Percentiles rank a stretch among this genome's conserved stretches.
Evolutionary conservation across 257 asterid species (phyloP).

Genomic region (Penstemon barbatus): DNA sequence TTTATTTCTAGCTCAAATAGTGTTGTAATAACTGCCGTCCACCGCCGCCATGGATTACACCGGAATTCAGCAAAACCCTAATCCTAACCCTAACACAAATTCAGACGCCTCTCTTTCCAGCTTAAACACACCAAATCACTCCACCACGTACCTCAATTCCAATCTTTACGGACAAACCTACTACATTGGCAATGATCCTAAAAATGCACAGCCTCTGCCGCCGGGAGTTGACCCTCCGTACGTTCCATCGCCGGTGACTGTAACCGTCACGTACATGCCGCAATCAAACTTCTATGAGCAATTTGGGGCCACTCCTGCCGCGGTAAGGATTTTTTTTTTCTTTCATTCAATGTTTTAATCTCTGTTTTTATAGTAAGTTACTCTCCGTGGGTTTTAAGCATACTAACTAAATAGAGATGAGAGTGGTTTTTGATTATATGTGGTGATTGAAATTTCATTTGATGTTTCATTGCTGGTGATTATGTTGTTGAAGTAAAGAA

Average conservation of each 20-base stretch:
- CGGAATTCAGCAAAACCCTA: constrained; percentile 40
- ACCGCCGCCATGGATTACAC: constrained; percentile 31
- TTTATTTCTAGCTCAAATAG: constrained; percentile 2
- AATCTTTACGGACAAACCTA: constrained; percentile 19
- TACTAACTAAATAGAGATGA: no score
- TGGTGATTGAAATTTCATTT: not conserved
- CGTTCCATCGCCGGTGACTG: constrained; percentile 23
- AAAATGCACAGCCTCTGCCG: constrained; percentile 28
- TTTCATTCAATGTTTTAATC: not conserved
- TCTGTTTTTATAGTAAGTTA: not conserved
- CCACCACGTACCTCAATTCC: constrained; percentile 4
- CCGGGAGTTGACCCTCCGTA: constrained; percentile 43
- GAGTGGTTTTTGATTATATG: no score
- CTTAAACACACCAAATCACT: no score
- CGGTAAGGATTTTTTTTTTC: constrained; percentile 33
- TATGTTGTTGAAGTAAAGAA: not conserved
- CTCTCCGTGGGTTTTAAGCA: not conserved
- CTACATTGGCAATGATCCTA: constrained; percentile 15
- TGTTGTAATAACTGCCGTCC: constrained; percentile 5
- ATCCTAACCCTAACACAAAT: constrained; percentile 32
- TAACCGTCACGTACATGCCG: constrained; percentile 30
- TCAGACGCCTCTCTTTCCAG: no score
- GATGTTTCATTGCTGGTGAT: not conserved
- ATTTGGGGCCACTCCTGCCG: constrained; percentile 23
- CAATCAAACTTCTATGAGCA: constrained; percentile 35